These are phyloP conservation scores for Zygosaccharomyces sapae DNA, from an alignment of 1,139 yeast species.

Conservation along the genomic window DNA sequence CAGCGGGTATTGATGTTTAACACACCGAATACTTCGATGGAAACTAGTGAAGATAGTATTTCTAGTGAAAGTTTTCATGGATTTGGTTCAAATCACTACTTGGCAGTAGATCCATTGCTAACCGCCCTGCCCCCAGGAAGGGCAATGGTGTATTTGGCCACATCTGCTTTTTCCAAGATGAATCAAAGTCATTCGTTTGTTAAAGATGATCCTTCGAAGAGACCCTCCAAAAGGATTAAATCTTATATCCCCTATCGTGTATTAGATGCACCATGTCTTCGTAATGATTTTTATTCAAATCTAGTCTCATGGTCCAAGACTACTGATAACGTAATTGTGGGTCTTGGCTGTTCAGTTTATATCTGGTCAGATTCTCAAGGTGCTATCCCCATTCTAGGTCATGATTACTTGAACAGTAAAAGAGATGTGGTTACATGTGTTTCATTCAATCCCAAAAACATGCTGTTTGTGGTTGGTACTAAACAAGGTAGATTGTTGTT, in stretches of 20 bases:
- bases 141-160: constrained; percentile 22
- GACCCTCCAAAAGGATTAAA: constrained; percentile 26
- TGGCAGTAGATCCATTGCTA: constrained; percentile 22
- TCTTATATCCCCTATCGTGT: constrained; percentile 45
- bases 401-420: constrained; percentile 30
- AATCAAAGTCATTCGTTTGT: constrained; percentile 15
- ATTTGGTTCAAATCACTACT: constrained; percentile 10
- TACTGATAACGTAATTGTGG: constrained; percentile 60
- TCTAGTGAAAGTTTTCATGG: not conserved
- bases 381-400: constrained; percentile 40
- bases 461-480: constrained; percentile 56
- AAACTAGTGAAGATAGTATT: not conserved
- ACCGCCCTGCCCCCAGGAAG: constrained; percentile 24
- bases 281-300: constrained; percentile 79
- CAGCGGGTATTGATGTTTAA: constrained; percentile 22
- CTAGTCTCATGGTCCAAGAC: constrained; percentile 67
- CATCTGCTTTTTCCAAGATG: constrained; percentile 20
- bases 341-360: constrained; percentile 56
- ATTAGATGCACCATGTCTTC: constrained; percentile 68
- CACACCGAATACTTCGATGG: constrained; percentile 4
- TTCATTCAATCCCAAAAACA: constrained; percentile 47
- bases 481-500: constrained; percentile 47
- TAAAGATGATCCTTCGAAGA: constrained; percentile 6
- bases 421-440: constrained; percentile 53
- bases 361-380: constrained; percentile 60